Evolutionary conservation across 2,329 filamentous ascomycete species (phyloP).

Genomic region (Microdochium paspali): DNA sequence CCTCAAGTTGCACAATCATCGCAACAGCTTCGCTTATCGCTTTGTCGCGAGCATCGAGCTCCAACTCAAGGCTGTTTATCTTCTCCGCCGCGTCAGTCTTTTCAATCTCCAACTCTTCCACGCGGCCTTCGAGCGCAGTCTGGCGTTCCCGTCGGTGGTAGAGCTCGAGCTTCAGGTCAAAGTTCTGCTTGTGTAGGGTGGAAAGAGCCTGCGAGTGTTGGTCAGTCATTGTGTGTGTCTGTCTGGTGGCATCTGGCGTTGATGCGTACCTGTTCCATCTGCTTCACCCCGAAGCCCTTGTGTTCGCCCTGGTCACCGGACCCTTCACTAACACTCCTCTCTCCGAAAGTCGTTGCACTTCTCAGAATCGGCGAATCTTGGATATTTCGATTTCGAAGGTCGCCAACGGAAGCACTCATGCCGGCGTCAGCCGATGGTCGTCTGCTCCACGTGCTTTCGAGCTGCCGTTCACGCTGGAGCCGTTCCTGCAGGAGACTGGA

Average conservation of each 20-base stretch:
- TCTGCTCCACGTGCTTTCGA: constrained; percentile 35
- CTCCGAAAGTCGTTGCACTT: constrained; percentile 11
- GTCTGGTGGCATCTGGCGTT: no score
- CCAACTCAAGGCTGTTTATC: constrained; percentile 47
- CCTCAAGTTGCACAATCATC: constrained; percentile 59
- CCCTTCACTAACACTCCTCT: not conserved
- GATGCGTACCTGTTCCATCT: constrained; percentile 54
- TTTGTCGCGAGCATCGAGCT: constrained; percentile 59
- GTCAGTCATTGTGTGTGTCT: not conserved
- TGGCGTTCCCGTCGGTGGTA: constrained; percentile 60
- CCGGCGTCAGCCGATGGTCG: constrained; percentile 25
- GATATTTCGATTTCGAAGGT: constrained; percentile 21
- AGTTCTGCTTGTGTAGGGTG: constrained; percentile 65
- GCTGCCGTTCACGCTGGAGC: constrained; percentile 39
- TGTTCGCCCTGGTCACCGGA: constrained; percentile 22
- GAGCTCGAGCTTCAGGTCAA: constrained; percentile 65
- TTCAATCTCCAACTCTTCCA: constrained; percentile 45
- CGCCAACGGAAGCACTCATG: constrained; percentile 25
- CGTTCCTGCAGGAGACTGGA: constrained; percentile 47
- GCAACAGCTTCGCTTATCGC: constrained; percentile 62
- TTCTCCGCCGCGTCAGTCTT: constrained; percentile 45
- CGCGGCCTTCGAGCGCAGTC: constrained; percentile 44
- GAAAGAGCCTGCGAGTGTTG: constrained; percentile 44
- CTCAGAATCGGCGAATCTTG: constrained; percentile 29
- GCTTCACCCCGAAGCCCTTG: constrained; percentile 52